Base-by-base conservation (phyloP, 768 basidiomycete genomes). In the Cyathus striatus region DNA sequence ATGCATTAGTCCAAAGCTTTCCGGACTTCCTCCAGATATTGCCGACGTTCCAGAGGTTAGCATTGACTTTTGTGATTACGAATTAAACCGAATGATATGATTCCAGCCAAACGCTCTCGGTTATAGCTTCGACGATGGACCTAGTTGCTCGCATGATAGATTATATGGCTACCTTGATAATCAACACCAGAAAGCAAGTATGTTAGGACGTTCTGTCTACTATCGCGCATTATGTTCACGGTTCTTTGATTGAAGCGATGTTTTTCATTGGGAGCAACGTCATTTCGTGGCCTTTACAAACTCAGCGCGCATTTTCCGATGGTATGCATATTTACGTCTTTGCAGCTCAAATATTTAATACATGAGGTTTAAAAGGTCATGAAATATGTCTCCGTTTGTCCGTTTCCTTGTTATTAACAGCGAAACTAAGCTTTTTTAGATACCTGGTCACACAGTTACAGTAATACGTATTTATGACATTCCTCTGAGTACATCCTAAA, bases 101-200 rank as follows among this genome's bases (percentile, higher is more conserved):
- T 33, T 6, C 7, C 45, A 78, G 76, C 79, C 81, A 23, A 53
- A 58, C 7, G 78, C 79, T 2, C 59, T 80, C 14, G 81, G 78
- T 1, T 81, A 76, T 36, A 77, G 70, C 3, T 82, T 82, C 45
- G 81, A 83, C 45, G 80, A 83, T 46, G 81, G 81, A 1, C 81
- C 81, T 1, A 79, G 78, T 50, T 83, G 80, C 51, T 72, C 76
- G 3, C 81, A 83, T 46, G 82, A 82, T 42, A 67, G 62, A 2
- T 83, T 82, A 46, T 83, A 83, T 35, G 67, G 80, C 46, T 83
- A 58, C 47, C 65, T 83, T 23, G 38, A 51, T 2, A 54, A 62
- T 6, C 63, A 81, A 48, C 66, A 79, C 22, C 81, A 83, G 61
- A 78, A 72, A 70, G 79, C 81, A 4, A 79, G 76, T 75, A 43